Evolutionary conservation across 108 stramenopile genomes (phyloP), one percentile per base, ranked within the genome.

Genomic region (Epithemia pelagica): DNA sequence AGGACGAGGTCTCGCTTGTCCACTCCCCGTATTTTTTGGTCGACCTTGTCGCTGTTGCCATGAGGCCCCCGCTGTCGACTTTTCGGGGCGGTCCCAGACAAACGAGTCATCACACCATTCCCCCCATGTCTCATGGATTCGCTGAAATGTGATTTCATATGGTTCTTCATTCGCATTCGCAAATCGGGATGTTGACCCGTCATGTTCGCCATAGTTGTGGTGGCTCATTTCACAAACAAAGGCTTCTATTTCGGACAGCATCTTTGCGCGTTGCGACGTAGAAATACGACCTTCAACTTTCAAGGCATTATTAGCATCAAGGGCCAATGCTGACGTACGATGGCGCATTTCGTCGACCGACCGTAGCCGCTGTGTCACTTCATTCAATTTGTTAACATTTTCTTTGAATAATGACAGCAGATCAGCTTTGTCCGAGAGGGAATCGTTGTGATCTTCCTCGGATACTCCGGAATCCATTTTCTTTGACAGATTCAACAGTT

Each of bases 301-400:
- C 32, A 58, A 70, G 1, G 70, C 59, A 21, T 54, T 32, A 66
- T 79, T 74, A 58, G 78, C 70, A 52, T 82, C 79, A 19, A 81
- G 59, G 2, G 78, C 65, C 25, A 73, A 68, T 3, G 79, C 59
- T 19, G 68, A 62, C 23, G 81, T 70, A 54, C 75, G 63, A 22
- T 77, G 74, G 21, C 71, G 52, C 65, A 28, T 74, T 58, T 69
- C 72, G 62, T 24, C 65, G 32, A n/a, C 63, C 72, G 33, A 83
- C 62, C 52, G 32, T 69, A n/a, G 60, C 25, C 15, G 5, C 37
- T 10, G 5, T 10, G 10, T 46, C 37, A 46, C 37, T 10, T 46
- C 10, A 15, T 15, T 5, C 15, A 46, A 15, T 10, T 15, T 5
- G 15, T 5, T 15, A 15, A 46, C 10, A 46, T 46, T 46, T 46